Percentiles rank a stretch among this genome's conserved stretches.
phyloP scores from a whole-genome alignment of 805 yeast genomes.

The Kodamaea jinghongensis region DNA sequence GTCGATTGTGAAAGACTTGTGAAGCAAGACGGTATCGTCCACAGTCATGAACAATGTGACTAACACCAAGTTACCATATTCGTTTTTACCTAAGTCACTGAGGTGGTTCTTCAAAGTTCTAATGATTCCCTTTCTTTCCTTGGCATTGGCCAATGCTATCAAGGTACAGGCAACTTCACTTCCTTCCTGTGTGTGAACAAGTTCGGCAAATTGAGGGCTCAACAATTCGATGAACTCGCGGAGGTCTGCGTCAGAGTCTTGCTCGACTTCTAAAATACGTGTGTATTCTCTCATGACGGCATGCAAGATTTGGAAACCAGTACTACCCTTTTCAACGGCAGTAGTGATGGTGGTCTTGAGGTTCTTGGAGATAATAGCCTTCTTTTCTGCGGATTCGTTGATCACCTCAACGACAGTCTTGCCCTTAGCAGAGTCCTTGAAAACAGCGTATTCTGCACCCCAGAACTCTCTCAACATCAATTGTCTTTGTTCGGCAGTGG shows the following conservation, averaged over 20 bases:
- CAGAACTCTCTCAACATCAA: slow-evolving; percentile 95
- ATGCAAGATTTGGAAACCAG: slow-evolving; percentile 93
- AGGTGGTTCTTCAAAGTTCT: slow-evolving; percentile 74
- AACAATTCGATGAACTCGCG: slow-evolving; percentile 80
- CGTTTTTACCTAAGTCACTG: slow-evolving; percentile 74
- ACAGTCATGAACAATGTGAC: slow-evolving; percentile 78
- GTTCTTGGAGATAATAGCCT: slow-evolving; percentile 70
- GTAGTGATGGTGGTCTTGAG: slow-evolving; percentile 81
- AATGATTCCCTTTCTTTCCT: slow-evolving; percentile 81
- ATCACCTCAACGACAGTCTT: slow-evolving; percentile 65
- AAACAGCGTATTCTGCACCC: slow-evolving; percentile 93
- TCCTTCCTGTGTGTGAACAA: slow-evolving; percentile 95
- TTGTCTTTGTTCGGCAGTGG: slow-evolving; percentile 77
- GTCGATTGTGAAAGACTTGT: slow-evolving; percentile 68
- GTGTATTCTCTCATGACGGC: slow-evolving; percentile 93
- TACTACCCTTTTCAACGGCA: slow-evolving; percentile 91
- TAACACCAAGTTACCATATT: slow-evolving; percentile 80
- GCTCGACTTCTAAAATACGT: slow-evolving; percentile 54
- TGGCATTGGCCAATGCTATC: slow-evolving; percentile 81
- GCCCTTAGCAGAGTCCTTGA: slow-evolving; percentile 69
- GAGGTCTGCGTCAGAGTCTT: slow-evolving; percentile 54
- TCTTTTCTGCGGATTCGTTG: slow-evolving; percentile 70
- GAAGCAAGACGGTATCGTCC: slow-evolving; percentile 86
- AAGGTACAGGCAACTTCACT: slow-evolving; percentile 83
- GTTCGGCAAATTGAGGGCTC: slow-evolving; percentile 86